Evolutionary conservation across 1,284 basidiomycete genomes (phyloP).

Genomic region (Ceratobasidium sp.): DNA sequence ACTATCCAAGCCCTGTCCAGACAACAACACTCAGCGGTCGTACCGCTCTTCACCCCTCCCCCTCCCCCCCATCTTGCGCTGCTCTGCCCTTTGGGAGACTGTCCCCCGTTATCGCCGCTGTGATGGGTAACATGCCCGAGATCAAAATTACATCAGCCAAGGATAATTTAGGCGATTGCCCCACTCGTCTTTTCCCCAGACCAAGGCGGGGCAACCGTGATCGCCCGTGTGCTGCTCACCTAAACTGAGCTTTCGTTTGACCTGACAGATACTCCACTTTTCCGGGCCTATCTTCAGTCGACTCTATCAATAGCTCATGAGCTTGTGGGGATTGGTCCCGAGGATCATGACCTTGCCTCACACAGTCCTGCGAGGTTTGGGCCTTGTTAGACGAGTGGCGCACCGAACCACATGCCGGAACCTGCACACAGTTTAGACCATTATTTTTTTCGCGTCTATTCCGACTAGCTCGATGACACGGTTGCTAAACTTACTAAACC

Average conservation of each 20-base stretch:
- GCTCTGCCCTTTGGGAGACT: not conserved
- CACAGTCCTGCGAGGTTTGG: not conserved
- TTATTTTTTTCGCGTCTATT: not conserved
- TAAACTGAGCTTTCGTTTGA: constrained; percentile 1
- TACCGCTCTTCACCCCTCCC: not conserved
- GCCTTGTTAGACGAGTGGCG: not conserved
- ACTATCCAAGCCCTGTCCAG: not conserved
- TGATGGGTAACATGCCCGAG: constrained; percentile 9
- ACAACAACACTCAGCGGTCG: not conserved
- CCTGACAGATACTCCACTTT: not conserved
- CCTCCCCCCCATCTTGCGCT: not conserved
- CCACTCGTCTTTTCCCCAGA: constrained; percentile 3
- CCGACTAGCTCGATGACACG: not conserved
- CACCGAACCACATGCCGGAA: not conserved
- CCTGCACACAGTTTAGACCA: not conserved
- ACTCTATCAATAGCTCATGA: constrained; percentile 12
- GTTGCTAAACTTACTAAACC: not conserved
- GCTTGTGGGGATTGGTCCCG: not conserved
- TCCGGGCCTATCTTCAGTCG: not conserved
- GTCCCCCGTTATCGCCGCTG: constrained; percentile 15
- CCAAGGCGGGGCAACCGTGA: not conserved
- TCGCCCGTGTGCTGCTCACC: not conserved
- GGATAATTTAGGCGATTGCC: not conserved
- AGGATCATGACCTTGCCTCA: not conserved
- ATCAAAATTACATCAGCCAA: constrained; percentile 12